Evolutionary conservation across 2,329 filamentous ascomycete genomes (phyloP).

Genomic region (Colletotrichum ledebouriae): DNA sequence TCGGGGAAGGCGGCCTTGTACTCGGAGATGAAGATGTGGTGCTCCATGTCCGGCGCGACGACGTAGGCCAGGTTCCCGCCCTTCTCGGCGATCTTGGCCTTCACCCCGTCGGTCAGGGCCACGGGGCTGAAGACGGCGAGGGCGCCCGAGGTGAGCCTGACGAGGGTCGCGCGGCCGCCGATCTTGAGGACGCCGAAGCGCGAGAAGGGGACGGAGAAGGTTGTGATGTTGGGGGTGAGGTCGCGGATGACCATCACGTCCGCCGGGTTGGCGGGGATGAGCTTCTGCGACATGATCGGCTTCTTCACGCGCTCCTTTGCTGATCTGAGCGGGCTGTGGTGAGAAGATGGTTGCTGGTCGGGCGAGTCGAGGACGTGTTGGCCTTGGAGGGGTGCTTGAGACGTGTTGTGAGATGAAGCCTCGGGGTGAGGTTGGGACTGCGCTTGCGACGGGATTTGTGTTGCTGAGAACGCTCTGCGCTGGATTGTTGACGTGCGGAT

Average conservation of each 20-base stretch:
- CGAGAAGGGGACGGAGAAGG: conserved; percentile 85
- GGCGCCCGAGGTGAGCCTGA: conserved; percentile 74
- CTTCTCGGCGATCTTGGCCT: conserved; percentile 71
- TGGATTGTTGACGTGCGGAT: conserved; percentile 12
- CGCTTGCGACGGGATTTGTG: conserved; percentile 32
- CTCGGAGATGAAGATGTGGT: conserved; percentile 91
- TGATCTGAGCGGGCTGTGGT: conserved; percentile 1
- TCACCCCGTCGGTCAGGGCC: conserved; percentile 82
- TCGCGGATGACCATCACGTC: conserved; percentile 92
- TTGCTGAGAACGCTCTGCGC: conserved; percentile 34
- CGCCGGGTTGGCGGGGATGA: conserved; percentile 78
- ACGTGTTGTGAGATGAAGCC: conserved; percentile 18
- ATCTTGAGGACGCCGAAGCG: conserved; percentile 85
- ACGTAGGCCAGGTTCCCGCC: conserved; percentile 85
- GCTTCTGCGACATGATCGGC: conserved; percentile 69
- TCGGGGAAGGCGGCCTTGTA: conserved; percentile 86
- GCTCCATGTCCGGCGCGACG: conserved; percentile 88
- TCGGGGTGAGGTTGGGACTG: conserved; percentile 22
- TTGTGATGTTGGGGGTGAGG: conserved; percentile 82
- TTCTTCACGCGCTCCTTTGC: conserved; percentile 11
- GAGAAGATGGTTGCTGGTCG: conserved; percentile 15
- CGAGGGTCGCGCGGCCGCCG: conserved; percentile 88
- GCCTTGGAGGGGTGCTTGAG: conserved; percentile 29
- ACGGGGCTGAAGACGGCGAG: conserved; percentile 95
- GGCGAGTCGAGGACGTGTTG: conserved; percentile 37